Base-by-base conservation (phyloP, 768 basidiomycete species). In the Cyclocybe cylindracea region DNA sequence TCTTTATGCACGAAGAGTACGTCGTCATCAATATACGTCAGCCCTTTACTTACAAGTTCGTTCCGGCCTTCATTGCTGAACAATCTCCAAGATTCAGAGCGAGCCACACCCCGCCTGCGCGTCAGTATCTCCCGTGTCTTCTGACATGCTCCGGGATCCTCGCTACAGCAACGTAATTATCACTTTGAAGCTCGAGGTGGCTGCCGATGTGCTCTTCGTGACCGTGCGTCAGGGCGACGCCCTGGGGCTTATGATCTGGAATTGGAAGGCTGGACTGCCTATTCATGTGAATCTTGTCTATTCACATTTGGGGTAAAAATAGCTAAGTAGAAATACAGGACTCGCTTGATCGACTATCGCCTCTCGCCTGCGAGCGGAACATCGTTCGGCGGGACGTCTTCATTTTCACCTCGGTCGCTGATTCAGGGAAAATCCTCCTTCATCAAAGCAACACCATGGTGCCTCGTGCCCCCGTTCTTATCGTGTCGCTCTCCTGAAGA, bases 81-180 rank as follows among this genome's bases (percentile, higher is more conserved):
- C 50, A 1, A 39, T 56, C 31, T 56, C 54, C 2, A 48, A n/a
- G n/a, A n/a, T n/a, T n/a, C n/a, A 24, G 10, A 51, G 48, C 19
- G 46, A 36, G 14, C 5, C 18, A 2, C 54, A 55, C 35, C 34
- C 44, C 6, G 24, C 39, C 4, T 40, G 50, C 13, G 10, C 10
- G 13, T n/a, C 2, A 5, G n/a, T 51, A 2, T 42, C 46, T 3
- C 51, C 51, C n/a, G 19, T 13, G 29, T 44, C 48, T 3, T 8
- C 29, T 9, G 19, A 39, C 2, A 46, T 39, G 18, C 18, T 4
- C 2, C 24, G n/a, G n/a, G n/a, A 38, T 7, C 36, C 9, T 13
- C n/a, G n/a, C n/a, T n/a, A n/a, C n/a, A 46, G 34, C 11, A 44
- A 48, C 13, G 13, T 10, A 10, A 42, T 42, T 5, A 16, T 14